Base-by-base conservation (phyloP, 352 stramenopile genomes). In the Phytophthora idaei region DNA sequence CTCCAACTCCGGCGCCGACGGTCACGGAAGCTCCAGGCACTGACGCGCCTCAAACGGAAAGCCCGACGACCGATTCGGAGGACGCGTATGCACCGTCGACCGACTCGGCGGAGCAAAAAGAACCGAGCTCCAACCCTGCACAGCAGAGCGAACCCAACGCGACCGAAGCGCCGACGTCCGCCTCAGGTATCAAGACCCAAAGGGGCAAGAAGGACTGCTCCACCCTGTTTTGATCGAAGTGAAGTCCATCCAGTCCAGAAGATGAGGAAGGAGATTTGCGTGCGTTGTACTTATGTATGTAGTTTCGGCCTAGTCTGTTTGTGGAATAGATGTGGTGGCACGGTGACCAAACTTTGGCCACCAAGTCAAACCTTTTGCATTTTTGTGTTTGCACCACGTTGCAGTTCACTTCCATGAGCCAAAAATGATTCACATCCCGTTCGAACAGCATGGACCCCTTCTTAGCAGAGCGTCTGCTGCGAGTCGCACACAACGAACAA, bases 241-340 rank as follows among this genome's bases (percentile, higher is more conserved):
- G 53, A 61, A 29, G 36, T 42, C 17, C 25, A 37, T 69, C 46
- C 55, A 65, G 55, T 32, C 10, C 56, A 45, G 44, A 51, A 65
- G 53, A 68, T 59, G 64, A 67, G 41, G 46, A 68, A 53, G 42
- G 32, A 54, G 64, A 67, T 72, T 61, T 68, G 64, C 8, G 49
- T 69, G 27, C 32, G 5, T 56, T 46, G 44, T 14, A 61, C 57
- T 52, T 57, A 42, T 37, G 8, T 7, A 37, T 37, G 61, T 50
- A 39, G 21, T 7, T n/a, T 41, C 12, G 42, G 46, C n/a, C 14
- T 6, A 57, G 49, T 61, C 17, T 21, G 25, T 60, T 42, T 67
- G 58, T 69, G 59, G 58, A 72, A 72, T 68, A 72, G 59, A 72
- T 72, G 64, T 72, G 52, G 37, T 64, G 25, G 14, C 47, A 8